phyloP scores from a whole-genome alignment of 495 filamentous ascomycete genomes.

The Trichoderma virens region DNA sequence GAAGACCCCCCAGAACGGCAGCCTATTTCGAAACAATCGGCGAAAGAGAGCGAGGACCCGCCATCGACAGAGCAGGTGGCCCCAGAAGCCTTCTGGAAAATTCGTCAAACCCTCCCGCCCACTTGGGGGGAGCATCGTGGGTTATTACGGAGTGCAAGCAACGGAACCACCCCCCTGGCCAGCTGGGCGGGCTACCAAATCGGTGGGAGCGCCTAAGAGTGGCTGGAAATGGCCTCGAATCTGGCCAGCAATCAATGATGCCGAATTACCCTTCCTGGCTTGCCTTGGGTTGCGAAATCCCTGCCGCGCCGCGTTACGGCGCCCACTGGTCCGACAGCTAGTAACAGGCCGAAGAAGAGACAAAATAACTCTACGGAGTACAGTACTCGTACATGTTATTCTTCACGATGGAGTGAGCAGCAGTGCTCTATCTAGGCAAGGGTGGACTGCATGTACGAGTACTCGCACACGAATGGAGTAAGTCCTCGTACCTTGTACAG shows the following conservation, averaged over 20 bases:
- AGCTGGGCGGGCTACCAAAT: constrained; percentile 1
- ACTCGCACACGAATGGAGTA: no score
- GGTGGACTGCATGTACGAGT: no score
- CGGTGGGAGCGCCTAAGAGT: constrained; percentile 6
- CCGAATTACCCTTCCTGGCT: not conserved
- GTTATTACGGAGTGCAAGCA: not conserved
- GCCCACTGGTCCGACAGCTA: constrained; percentile 2
- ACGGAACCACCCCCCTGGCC: not conserved
- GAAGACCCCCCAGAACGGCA: not conserved
- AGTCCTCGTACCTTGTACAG: no score
- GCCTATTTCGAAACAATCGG: not conserved
- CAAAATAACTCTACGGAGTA: not conserved
- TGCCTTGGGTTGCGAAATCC: not conserved
- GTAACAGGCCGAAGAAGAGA: not conserved
- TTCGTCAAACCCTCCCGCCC: not conserved
- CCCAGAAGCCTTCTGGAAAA: constrained; percentile 3
- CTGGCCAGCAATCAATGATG: not conserved
- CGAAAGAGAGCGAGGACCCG: not conserved
- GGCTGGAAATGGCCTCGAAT: not conserved
- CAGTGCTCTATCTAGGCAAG: no score
- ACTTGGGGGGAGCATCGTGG: not conserved
- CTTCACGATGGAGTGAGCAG: no score
- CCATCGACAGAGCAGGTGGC: not conserved
- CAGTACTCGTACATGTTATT: not conserved
- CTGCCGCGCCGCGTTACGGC: not conserved